Conservation (phyloP, 108 stramenopile genomes). For the Discostella pseudostelligera region DNA sequence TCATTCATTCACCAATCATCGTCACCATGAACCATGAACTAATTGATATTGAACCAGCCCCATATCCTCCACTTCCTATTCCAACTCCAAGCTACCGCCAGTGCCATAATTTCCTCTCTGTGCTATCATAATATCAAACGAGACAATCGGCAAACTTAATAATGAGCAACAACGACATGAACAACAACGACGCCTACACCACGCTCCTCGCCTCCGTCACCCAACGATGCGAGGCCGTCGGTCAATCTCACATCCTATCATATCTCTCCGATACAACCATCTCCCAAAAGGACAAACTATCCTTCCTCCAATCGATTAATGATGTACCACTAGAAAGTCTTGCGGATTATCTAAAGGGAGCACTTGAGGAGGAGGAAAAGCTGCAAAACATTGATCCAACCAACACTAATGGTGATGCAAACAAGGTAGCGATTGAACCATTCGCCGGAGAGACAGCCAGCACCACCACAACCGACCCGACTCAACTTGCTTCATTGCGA, state of each 20-base stretch:
- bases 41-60: too few relatives aligned
- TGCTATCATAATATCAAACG: too few relatives aligned
- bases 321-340: constrained; percentile 60
- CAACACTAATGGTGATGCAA: background rate
- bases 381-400: constrained; percentile 23
- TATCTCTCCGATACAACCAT: constrained; percentile 22
- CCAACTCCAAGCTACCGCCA: too few relatives aligned
- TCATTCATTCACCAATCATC: too few relatives aligned
- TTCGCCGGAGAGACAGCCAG: constrained; percentile 53
- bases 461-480: constrained; percentile 24
- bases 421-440: constrained; percentile 50
- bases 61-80: background rate
- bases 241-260: constrained; percentile 35
- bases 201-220: constrained; percentile 32
- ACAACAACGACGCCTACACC: constrained; percentile 12
- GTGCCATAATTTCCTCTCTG: too few relatives aligned
- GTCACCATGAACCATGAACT: too few relatives aligned
- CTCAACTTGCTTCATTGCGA: constrained; percentile 11
- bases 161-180: background rate
- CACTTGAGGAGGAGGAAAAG: constrained; percentile 49
- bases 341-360: constrained; percentile 45
- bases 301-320: constrained; percentile 40
- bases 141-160: too few relatives aligned
- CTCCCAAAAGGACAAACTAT: constrained; percentile 9
- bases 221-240: constrained; percentile 15